These are phyloP conservation scores for Triticum urartu DNA, from an alignment of 176 grass and related monocot species.

Conservation along the genomic window DNA sequence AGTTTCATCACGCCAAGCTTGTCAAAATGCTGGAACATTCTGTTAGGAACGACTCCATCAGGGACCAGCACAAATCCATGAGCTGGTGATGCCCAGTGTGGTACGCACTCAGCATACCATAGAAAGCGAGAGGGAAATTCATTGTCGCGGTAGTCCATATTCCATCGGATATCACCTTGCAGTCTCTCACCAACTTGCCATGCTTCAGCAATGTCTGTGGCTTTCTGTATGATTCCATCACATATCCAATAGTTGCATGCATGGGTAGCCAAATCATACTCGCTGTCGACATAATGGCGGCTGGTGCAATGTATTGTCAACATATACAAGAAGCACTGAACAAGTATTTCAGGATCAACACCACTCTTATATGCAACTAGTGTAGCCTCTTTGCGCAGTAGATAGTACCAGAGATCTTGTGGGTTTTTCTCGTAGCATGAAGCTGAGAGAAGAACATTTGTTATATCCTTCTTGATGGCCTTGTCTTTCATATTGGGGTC, in stretches of 20 bases:
- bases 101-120: not conserved
- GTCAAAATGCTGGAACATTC: not conserved
- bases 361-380: not conserved
- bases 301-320: not conserved
- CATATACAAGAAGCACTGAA: not conserved
- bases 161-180: not conserved
- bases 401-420: not conserved
- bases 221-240: not conserved
- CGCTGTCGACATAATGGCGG: not conserved
- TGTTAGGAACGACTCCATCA: not conserved
- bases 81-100: not conserved
- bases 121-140: not conserved
- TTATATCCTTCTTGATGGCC: not conserved
- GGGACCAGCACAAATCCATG: not conserved
- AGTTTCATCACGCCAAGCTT: not conserved
- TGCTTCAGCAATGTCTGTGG: not conserved
- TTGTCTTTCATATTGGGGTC: not conserved
- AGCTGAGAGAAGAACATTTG: not conserved
- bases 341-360: not conserved
- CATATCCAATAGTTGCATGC: not conserved
- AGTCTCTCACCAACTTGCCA: not conserved
- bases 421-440: not conserved
- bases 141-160: not conserved
- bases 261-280: not conserved
- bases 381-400: not conserved